phyloP scores from a whole-genome alignment of 2,329 filamentous ascomycete genomes.

The Aspergillus unguis region DNA sequence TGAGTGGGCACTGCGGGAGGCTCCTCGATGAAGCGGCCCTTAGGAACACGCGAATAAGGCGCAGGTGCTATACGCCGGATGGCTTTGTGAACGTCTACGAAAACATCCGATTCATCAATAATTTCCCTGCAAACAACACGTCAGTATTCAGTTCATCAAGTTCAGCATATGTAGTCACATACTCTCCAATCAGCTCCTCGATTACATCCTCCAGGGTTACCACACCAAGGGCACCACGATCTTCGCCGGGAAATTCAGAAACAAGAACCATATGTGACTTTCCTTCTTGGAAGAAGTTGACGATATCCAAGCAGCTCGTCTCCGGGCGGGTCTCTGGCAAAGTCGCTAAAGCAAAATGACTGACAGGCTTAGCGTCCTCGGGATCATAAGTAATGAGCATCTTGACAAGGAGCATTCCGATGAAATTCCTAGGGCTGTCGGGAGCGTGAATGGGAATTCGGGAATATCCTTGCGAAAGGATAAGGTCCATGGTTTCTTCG shows the following conservation, averaged over 20 bases:
- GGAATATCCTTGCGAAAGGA: conserved; percentile 90
- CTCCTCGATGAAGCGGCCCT: conserved; percentile 52
- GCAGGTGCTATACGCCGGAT: conserved; percentile 85
- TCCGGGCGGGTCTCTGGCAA: conserved; percentile 92
- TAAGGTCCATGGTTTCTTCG: conserved; percentile 89
- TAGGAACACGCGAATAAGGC: conserved; percentile 69
- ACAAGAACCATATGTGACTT: conserved; percentile 99
- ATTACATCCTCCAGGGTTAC: conserved; percentile 98
- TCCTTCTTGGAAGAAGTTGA: conserved; percentile 99
- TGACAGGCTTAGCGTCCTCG: conserved; percentile 80
- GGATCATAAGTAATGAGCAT: conserved; percentile 98
- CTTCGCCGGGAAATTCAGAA: conserved; percentile 84
- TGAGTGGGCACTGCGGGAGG: conserved; percentile 34
- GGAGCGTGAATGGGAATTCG: conserved; percentile 90
- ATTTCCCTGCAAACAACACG: conserved; percentile 68
- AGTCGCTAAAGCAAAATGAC: conserved; percentile 88
- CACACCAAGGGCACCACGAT: conserved; percentile 85
- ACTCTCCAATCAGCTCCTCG: conserved; percentile 97
- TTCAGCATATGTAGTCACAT: conserved; percentile 40
- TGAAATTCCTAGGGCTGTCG: conserved; percentile 80
- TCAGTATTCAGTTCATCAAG: neutral
- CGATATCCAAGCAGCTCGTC: conserved; percentile 95
- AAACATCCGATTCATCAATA: conserved; percentile 97
- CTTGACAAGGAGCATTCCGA: conserved; percentile 97
- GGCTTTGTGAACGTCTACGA: conserved; percentile 96